Evolutionary conservation across 2,329 filamentous ascomycete genomes (phyloP).

Genomic region (Colletotrichum sp.): DNA sequence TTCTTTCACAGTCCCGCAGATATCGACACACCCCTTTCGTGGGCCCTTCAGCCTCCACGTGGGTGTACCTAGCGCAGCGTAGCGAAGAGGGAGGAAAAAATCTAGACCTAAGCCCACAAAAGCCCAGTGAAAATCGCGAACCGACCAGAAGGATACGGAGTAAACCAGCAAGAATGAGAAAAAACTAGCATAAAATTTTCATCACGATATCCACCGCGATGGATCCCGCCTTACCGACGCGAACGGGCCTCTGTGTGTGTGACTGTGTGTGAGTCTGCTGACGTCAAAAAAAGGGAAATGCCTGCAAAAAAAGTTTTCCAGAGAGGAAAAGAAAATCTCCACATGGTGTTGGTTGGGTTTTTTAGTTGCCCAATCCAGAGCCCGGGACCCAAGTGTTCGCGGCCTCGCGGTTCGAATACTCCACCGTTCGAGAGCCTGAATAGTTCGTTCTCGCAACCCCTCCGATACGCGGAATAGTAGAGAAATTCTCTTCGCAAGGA

Average conservation of each 20-base stretch:
- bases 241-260: neutral
- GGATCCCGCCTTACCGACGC: neutral
- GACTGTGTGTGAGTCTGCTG: neutral
- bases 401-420: neutral
- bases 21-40: neutral
- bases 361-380: neutral
- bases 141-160: neutral
- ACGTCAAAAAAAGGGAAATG: neutral
- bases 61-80: neutral
- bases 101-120: constrained; percentile 3
- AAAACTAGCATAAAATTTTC: neutral
- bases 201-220: neutral
- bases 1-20: neutral
- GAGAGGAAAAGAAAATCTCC: neutral
- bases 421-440: neutral
- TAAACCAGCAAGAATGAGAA: neutral
- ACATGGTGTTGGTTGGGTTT: neutral
- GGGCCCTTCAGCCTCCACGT: neutral
- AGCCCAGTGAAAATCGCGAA: neutral
- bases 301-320: neutral
- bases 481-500: neutral
- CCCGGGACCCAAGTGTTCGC: neutral
- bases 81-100: neutral
- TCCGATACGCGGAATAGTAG: neutral
- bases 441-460: neutral